These are phyloP conservation scores for Meyerozyma carpophila DNA, from an alignment of 1,139 yeast species.

Conservation along the genomic window DNA sequence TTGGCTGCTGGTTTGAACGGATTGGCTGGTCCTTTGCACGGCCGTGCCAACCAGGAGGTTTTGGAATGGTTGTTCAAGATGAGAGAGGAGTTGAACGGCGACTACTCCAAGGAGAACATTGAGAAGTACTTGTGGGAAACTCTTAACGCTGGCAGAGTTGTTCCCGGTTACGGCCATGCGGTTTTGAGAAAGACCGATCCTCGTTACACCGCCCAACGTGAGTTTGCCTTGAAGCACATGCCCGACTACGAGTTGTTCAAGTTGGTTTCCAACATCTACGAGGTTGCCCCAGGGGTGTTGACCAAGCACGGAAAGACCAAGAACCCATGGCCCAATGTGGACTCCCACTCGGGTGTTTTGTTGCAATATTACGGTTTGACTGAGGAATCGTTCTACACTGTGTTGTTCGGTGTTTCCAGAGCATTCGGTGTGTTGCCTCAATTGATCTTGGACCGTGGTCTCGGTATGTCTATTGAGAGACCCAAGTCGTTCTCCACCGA, in stretches of 20 bases:
- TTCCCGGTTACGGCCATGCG: slow-evolving; percentile 98
- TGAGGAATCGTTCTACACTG: slow-evolving; percentile 95
- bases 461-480: slow-evolving; percentile 95
- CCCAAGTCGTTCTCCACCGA: slow-evolving; percentile 91
- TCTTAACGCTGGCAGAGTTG: slow-evolving; percentile 87
- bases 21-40: slow-evolving; percentile 97
- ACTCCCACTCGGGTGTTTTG: slow-evolving; percentile 94
- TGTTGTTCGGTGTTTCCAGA: slow-evolving; percentile 95
- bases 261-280: slow-evolving; percentile 84
- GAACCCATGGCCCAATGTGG: slow-evolving; percentile 99
- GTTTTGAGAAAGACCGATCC: slow-evolving; percentile 97
- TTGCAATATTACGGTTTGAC: slow-evolving; percentile 96
- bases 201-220: slow-evolving; percentile 95
- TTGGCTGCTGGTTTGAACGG: slow-evolving; percentile 95
- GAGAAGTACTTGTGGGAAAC: slow-evolving; percentile 90
- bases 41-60: slow-evolving; percentile 97
- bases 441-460: slow-evolving; percentile 91
- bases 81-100: slow-evolving; percentile 69
- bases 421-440: slow-evolving; percentile 97
- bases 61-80: slow-evolving; percentile 87
- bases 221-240: slow-evolving; percentile 94
- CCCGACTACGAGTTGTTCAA: slow-evolving; percentile 92
- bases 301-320: slow-evolving; percentile 97
- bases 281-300: slow-evolving; percentile 92
- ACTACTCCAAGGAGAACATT: slow-evolving; percentile 68